phyloP scores from a whole-genome alignment of 805 yeast genomes.

The Torulaspora quercuum region DNA sequence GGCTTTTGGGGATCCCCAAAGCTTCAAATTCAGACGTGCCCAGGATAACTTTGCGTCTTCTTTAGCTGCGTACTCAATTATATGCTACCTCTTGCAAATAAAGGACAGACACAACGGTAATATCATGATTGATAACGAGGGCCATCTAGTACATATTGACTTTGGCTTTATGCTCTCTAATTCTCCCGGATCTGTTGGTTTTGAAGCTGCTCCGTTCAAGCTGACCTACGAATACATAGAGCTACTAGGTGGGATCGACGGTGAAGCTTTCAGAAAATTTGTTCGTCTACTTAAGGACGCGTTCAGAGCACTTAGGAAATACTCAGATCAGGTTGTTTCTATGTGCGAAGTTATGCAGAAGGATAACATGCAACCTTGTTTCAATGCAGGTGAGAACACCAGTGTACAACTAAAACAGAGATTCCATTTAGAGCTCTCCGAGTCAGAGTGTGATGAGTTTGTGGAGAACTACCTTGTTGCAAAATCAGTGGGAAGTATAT shows the following conservation, averaged over 20 bases:
- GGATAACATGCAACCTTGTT: conserved; percentile 87
- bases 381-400: conserved; percentile 81
- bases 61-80: conserved; percentile 86
- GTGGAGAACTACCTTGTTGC: conserved; percentile 75
- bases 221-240: conserved; percentile 87
- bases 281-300: conserved; percentile 63
- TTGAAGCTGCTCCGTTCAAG: conserved; percentile 97
- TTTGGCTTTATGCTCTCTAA: conserved; percentile 91
- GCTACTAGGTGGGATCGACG: conserved; percentile 72
- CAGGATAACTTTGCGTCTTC: conserved; percentile 83
- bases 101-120: conserved; percentile 98
- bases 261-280: conserved; percentile 59
- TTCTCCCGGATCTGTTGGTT: conserved; percentile 95
- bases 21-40: conserved; percentile 61
- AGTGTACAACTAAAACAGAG: conserved; percentile 75
- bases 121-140: conserved; percentile 93
- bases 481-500: conserved; percentile 81
- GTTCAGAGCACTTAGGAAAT: conserved; percentile 67
- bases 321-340: conserved; percentile 69
- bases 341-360: conserved; percentile 93
- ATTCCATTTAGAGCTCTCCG: conserved; percentile 71
- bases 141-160: conserved; percentile 92
- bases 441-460: conserved; percentile 59
- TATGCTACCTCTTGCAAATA: conserved; percentile 85
- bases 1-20: conserved; percentile 64